Conservation (phyloP, 371 early-diverging fungal species). For the Ordospora colligata region DNA sequence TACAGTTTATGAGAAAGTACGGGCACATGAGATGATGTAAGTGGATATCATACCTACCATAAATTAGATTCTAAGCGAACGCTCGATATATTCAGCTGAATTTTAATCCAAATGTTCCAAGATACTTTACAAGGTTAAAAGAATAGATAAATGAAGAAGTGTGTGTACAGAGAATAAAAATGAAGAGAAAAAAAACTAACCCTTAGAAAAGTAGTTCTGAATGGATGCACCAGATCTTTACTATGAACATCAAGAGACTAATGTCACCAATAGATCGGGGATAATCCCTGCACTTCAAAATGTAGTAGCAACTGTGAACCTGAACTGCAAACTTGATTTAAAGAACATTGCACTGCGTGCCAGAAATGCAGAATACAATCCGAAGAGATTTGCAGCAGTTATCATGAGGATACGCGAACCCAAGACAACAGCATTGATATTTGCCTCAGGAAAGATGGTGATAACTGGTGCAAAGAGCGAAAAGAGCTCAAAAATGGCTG, state of each 20-base stretch:
- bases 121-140: neutral
- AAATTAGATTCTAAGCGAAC: too few species aligned
- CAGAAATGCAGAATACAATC: slow-evolving; percentile 99
- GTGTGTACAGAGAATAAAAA: neutral
- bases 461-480: slow-evolving; percentile 63
- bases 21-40: slow-evolving; percentile 7
- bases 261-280: slow-evolving; percentile 28
- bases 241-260: slow-evolving; percentile 15
- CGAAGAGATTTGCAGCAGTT: slow-evolving; percentile 99
- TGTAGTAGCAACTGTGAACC: slow-evolving; percentile 98
- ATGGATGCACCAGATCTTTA: slow-evolving; percentile 11
- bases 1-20: slow-evolving; percentile 28
- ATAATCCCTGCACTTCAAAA: slow-evolving; percentile 65
- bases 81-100: too few species aligned
- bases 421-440: slow-evolving; percentile 98
- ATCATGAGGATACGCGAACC: slow-evolving; percentile 98
- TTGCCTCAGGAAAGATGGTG: slow-evolving; percentile 99
- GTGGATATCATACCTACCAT: too few species aligned
- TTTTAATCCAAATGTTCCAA: neutral
- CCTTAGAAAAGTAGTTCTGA: slow-evolving; percentile 8
- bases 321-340: slow-evolving; percentile 92
- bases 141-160: too few species aligned
- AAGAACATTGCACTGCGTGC: slow-evolving; percentile 98
- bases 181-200: slow-evolving; percentile 7
- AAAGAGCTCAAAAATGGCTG: slow-evolving; percentile 87